These are phyloP conservation scores for Parsonsia alboflavescens DNA, from an alignment of 257 asterid species.

Conservation along the genomic window DNA sequence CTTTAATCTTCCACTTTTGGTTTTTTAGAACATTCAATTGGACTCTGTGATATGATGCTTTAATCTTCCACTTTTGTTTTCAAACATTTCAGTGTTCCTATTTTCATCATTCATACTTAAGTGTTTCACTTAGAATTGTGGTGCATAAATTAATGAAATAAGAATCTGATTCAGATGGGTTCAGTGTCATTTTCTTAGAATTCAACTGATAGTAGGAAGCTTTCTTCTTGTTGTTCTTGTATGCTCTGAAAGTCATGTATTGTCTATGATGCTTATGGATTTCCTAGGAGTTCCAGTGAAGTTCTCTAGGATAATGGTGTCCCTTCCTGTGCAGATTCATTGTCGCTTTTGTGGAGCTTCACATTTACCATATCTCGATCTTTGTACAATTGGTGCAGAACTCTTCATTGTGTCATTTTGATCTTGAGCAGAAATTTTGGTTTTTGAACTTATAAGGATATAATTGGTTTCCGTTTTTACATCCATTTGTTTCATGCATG, in stretches of 20 bases:
- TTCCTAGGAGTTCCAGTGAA: not conserved
- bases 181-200: not conserved
- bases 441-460: not conserved
- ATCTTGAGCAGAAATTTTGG: not conserved
- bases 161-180: not conserved
- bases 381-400: not conserved
- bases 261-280: not conserved
- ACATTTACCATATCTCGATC: not conserved
- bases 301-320: conserved; percentile 1
- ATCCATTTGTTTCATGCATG: not conserved
- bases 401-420: not conserved
- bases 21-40: not conserved
- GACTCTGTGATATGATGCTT: not conserved
- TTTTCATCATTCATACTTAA: not conserved
- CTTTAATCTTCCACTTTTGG: not conserved
- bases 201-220: too few species aligned
- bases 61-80: not conserved
- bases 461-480: not conserved
- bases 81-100: not conserved
- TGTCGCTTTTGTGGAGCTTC: not conserved
- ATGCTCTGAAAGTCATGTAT: not conserved
- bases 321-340: not conserved
- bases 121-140: not conserved
- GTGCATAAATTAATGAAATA: not conserved
- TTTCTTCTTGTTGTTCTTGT: not conserved